A percentile compares a stretch with the other conserved stretches of the same genome.
Evolutionary conservation across 768 basidiomycete species (phyloP).

Genomic region (Leccinum obscurum): DNA sequence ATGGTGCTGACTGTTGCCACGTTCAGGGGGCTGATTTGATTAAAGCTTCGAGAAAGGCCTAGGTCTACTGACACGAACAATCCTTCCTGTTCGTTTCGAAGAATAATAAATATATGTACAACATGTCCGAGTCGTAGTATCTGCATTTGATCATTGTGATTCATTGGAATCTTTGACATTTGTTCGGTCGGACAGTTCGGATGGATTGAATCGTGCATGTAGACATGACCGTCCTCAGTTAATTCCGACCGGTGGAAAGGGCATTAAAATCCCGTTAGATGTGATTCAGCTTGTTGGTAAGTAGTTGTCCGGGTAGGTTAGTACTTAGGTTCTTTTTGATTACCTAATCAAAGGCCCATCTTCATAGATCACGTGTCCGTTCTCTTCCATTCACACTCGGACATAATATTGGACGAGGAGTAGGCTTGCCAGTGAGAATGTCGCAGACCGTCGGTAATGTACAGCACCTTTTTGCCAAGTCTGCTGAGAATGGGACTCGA

Average conservation of each 20-base stretch:
- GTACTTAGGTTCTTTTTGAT: background rate
- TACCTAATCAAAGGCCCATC: background rate
- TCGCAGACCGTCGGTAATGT: slow-evolving; percentile 85
- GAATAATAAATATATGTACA: background rate
- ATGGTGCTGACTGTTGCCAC: background rate
- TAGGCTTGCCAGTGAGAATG: slow-evolving; percentile 43
- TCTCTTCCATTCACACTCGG: background rate
- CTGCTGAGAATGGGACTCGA: background rate
- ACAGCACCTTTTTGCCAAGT: slow-evolving; percentile 24
- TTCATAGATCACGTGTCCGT: background rate
- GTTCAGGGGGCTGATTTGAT: slow-evolving; percentile 16
- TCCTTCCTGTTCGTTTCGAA: background rate
- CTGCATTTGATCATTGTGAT: background rate
- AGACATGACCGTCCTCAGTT: background rate
- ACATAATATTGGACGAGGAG: background rate
- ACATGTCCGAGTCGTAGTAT: background rate
- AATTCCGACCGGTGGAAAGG: background rate
- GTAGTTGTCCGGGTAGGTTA: too few species aligned
- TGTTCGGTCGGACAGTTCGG: background rate
- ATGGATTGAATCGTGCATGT: background rate
- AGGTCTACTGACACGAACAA: background rate
- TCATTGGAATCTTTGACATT: background rate
- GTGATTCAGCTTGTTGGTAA: background rate
- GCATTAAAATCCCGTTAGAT: background rate
- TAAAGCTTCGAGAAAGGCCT: background rate